Percentiles rank a stretch among this genome's conserved stretches.
These are phyloP conservation scores for Colletotrichum chlorophyti DNA, from an alignment of 2,329 filamentous ascomycete genomes.

Conservation along the genomic window DNA sequence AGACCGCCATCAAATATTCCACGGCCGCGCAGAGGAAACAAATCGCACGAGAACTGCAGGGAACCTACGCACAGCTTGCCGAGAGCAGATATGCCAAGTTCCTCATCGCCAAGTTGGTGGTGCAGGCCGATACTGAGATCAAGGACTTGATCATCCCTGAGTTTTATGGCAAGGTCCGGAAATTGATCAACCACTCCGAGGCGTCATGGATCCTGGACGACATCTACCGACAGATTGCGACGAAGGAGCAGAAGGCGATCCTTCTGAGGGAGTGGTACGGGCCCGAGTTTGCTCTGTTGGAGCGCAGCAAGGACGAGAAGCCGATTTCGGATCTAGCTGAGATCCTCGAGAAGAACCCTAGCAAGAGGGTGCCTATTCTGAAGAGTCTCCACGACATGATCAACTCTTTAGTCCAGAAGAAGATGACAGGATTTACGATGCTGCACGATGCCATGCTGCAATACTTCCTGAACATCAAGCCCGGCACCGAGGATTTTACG, in stretches of 20 bases:
- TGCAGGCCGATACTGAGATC: conserved; percentile 88
- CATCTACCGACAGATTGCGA: conserved; percentile 89
- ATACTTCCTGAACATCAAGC: conserved; percentile 83
- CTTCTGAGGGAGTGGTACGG: conserved; percentile 97
- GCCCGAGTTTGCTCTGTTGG: conserved; percentile 86
- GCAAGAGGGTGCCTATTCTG: conserved; percentile 89
- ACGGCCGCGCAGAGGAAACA: conserved; percentile 82
- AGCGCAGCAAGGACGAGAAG: conserved; percentile 60
- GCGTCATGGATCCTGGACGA: conserved; percentile 98
- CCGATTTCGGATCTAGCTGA: conserved; percentile 70
- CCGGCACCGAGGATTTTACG: conserved; percentile 79
- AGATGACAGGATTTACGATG: conserved; percentile 95
- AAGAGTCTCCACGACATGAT: conserved; percentile 84
- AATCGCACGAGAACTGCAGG: conserved; percentile 87
- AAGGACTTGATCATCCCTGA: conserved; percentile 89
- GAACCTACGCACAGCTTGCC: conserved; percentile 82
- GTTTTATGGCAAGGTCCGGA: conserved; percentile 92
- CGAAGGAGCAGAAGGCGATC: conserved; percentile 82
- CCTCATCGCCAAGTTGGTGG: conserved; percentile 91
- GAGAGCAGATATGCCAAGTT: conserved; percentile 99
- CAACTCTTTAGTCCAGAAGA: conserved; percentile 94
- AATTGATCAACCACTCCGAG: conserved; percentile 94
- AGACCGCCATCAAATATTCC: conserved; percentile 96
- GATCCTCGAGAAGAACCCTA: conserved; percentile 79
- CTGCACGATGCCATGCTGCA: conserved; percentile 98